Percentiles rank a stretch among this genome's conserved stretches.
Conservation (phyloP, 371 early-diverging fungal species). For the Mortierella sp. region DNA sequence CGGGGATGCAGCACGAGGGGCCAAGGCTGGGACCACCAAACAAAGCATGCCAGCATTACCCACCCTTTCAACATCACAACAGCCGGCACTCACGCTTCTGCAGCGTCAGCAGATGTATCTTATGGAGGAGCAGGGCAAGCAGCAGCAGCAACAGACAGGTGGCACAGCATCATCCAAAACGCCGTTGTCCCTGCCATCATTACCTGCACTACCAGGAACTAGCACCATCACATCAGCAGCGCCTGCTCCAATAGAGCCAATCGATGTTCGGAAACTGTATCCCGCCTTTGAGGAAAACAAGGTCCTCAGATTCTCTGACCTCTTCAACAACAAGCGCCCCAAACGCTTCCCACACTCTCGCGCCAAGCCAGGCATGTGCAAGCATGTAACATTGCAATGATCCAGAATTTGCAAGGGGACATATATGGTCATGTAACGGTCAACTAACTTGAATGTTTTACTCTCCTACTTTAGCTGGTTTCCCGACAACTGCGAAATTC, state of each 20-base stretch:
- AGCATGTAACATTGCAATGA: neutral
- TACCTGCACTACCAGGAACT: constrained; percentile 23
- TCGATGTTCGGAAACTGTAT: constrained; percentile 70
- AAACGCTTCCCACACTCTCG: constrained; percentile 43
- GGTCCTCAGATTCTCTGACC: constrained; percentile 76
- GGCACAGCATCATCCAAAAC: constrained; percentile 18
- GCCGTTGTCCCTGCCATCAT: neutral
- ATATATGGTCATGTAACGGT: too few relatives aligned
- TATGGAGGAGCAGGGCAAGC: constrained; percentile 30
- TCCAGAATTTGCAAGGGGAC: too few relatives aligned
- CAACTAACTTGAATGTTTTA: neutral
- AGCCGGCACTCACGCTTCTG: constrained; percentile 28
- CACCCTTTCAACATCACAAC: neutral
- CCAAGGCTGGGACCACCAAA: neutral
- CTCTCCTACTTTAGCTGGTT: constrained; percentile 18
- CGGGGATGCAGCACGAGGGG: constrained; percentile 30
- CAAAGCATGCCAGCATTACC: neutral
- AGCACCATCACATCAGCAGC: neutral
- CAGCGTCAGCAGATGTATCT: constrained; percentile 42
- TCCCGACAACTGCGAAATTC: constrained; percentile 30
- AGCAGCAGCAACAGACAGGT: constrained; percentile 29
- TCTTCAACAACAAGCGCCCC: constrained; percentile 63
- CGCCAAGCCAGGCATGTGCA: constrained; percentile 36
- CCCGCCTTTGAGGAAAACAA: constrained; percentile 75
- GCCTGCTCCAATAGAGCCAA: constrained; percentile 24